A percentile compares a stretch with the other conserved stretches of the same genome.
Evolutionary conservation across 805 yeast species (phyloP).

Genomic region (Starmerella kuoi): DNA sequence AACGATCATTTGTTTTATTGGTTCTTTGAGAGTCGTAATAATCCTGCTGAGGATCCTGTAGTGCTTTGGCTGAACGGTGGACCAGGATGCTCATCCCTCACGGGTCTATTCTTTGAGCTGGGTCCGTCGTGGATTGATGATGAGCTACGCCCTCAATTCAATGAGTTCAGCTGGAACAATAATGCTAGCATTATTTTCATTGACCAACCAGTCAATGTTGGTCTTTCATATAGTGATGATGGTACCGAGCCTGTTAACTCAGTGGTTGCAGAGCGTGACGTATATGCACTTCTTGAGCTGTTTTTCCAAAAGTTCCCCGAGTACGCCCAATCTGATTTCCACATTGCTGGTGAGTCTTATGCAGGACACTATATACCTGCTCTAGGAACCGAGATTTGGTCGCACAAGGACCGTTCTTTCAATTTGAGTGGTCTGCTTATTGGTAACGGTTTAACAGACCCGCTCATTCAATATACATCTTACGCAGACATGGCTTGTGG

Average conservation of each 20-base stretch:
- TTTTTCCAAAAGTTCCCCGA: conserved; percentile 84
- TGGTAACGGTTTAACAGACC: conserved; percentile 90
- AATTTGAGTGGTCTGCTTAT: conserved; percentile 70
- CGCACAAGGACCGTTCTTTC: conserved; percentile 52
- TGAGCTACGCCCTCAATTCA: conserved; percentile 56
- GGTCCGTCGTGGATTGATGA: conserved; percentile 79
- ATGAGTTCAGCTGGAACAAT: conserved; percentile 83
- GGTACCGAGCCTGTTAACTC: conserved; percentile 26
- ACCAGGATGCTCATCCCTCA: conserved; percentile 87
- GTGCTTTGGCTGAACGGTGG: conserved; percentile 92
- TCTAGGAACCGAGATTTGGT: conserved; percentile 46
- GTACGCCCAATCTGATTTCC: conserved; percentile 45
- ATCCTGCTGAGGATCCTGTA: conserved; percentile 77
- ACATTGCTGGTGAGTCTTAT: conserved; percentile 88
- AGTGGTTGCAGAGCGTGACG: conserved; percentile 73
- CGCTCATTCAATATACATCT: conserved; percentile 63
- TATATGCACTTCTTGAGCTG: conserved; percentile 70
- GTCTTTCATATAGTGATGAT: conserved; percentile 58
- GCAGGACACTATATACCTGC: conserved; percentile 94
- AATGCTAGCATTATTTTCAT: conserved; percentile 86
- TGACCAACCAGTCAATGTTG: conserved; percentile 93
- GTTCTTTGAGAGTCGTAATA: conserved; percentile 77
- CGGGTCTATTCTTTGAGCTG: conserved; percentile 87
- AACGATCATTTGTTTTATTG: conserved; percentile 78
- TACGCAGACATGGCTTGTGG: conserved; percentile 95